Base-by-base conservation (phyloP, 2,329 filamentous ascomycete species). In the Cladophialophora exuberans region DNA sequence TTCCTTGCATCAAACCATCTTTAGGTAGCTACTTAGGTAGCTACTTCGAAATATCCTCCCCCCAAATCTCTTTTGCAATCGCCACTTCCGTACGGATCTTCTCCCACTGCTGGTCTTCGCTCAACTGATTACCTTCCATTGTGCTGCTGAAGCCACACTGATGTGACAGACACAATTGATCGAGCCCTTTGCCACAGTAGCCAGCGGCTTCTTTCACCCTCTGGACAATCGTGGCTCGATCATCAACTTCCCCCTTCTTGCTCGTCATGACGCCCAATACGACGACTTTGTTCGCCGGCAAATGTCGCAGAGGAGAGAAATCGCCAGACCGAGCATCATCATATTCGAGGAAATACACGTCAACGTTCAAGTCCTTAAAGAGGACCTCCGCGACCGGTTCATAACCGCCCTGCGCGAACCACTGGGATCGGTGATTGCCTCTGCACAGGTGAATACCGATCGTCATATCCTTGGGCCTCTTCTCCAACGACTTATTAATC, bases 341-440 rank as follows among this genome's bases (percentile, higher is more conserved):
- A 66, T 80, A 83, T 67, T 83, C 80, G 62, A 83, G 76, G 70
- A 83, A 83, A 69, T 83, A 83, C 11, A 77, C 80, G 61, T 83
- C 79, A 49, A 82, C 79, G 62, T 82, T 74, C 44, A 82, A 73
- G 53, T 80, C 76, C 64, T 76, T 77, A 73, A 83, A 82, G 11
- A 83, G 70, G n/a, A 80, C 77, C 67, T 81, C 78, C 30, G 80
- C 78, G 3, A 82, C 79, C 43, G 79, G 80, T 69, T 83, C 80
- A 70, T 83, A 83, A 31, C 80, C 79, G 42, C 80, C 80, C 49
- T 79, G 75, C 3, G 80, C 80, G 62, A 83, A 83, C 79, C 79
- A 82, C 65, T 81, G 79, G 46, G 70, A 75, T 13, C 80, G 73
- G 71, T 81, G 82, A 70, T 83, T 83, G 54, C 80, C 80, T 4